phyloP scores from a whole-genome alignment of 768 basidiomycete species.

The Aureoboletus auriporus region DNA sequence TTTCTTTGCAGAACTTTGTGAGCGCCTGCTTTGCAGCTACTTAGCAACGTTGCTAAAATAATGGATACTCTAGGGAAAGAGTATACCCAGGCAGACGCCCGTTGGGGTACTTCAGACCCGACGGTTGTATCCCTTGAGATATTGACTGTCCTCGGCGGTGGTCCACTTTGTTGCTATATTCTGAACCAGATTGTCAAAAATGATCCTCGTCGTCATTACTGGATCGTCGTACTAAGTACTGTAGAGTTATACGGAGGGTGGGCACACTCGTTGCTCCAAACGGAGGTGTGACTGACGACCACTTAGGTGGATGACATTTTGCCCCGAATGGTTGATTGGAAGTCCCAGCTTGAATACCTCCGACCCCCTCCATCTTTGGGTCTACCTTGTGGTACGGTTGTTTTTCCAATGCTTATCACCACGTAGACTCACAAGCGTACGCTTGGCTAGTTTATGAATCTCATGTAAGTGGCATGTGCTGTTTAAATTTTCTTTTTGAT shows the following conservation, averaged over 20 bases:
- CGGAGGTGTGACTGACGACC: background rate
- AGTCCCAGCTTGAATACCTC: constrained; percentile 69
- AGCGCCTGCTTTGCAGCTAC: constrained; percentile 21
- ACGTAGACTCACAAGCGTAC: background rate
- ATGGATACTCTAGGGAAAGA: constrained; percentile 58
- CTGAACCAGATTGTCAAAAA: constrained; percentile 58
- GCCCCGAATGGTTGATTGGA: constrained; percentile 80
- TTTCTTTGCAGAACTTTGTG: constrained; percentile 71
- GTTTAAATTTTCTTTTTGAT: background rate
- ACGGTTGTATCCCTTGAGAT: constrained; percentile 81
- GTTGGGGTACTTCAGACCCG: constrained; percentile 79
- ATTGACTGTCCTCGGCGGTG: constrained; percentile 72
- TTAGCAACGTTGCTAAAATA: background rate
- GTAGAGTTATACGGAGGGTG: constrained; percentile 78
- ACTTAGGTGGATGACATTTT: constrained; percentile 81
- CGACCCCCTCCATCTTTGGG: constrained; percentile 70
- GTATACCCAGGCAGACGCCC: constrained; percentile 73
- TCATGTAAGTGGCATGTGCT: constrained; percentile 49
- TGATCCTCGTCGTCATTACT: constrained; percentile 58
- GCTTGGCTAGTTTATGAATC: constrained; percentile 68
- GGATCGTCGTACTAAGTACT: constrained; percentile 75
- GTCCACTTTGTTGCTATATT: constrained; percentile 70
- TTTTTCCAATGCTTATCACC: background rate
- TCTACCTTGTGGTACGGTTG: constrained; percentile 70
- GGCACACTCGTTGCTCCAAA: constrained; percentile 10